These are phyloP conservation scores for Leishmania mexicana DNA, from an alignment of 208 protist species.

Conservation along the genomic window DNA sequence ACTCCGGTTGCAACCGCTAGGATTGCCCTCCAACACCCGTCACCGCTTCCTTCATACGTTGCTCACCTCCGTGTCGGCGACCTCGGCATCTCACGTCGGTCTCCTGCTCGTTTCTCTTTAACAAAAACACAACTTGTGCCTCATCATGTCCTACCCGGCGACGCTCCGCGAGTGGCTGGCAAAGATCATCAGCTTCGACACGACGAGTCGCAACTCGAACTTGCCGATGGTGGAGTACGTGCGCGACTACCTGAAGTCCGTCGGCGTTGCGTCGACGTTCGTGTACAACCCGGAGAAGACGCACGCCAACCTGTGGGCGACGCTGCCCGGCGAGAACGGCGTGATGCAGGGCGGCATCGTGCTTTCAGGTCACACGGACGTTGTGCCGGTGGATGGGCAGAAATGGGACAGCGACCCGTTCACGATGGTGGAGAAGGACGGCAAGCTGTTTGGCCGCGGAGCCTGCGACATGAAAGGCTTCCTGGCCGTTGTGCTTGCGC, in stretches of 20 bases:
- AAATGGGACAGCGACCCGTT: conserved; percentile 65
- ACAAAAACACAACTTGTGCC: neutral
- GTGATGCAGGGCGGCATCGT: conserved; percentile 59
- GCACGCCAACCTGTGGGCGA: conserved; percentile 65
- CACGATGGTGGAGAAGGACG: conserved; percentile 54
- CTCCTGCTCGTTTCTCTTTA: neutral
- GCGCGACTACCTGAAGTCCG: conserved; percentile 28
- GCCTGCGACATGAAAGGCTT: conserved; percentile 73
- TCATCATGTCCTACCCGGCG: conserved; percentile 17
- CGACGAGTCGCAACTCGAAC: conserved; percentile 64
- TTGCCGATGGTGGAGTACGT: conserved; percentile 55
- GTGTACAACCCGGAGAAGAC: conserved; percentile 41
- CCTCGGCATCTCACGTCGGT: neutral
- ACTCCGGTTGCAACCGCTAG: neutral
- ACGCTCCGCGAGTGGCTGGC: conserved; percentile 35
- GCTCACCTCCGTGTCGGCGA: neutral
- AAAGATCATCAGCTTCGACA: conserved; percentile 65
- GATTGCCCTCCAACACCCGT: neutral
- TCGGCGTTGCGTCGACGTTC: conserved; percentile 39
- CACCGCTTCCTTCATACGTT: neutral
- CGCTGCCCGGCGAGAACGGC: conserved; percentile 50
- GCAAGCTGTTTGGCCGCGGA: conserved; percentile 64
- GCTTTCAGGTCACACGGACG: conserved; percentile 64
- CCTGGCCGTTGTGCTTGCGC: conserved; percentile 55
- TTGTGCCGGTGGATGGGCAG: conserved; percentile 69